Conservation (phyloP, 176 grass and related monocot genomes). For the barley (Hordeum vulgare) region DNA sequence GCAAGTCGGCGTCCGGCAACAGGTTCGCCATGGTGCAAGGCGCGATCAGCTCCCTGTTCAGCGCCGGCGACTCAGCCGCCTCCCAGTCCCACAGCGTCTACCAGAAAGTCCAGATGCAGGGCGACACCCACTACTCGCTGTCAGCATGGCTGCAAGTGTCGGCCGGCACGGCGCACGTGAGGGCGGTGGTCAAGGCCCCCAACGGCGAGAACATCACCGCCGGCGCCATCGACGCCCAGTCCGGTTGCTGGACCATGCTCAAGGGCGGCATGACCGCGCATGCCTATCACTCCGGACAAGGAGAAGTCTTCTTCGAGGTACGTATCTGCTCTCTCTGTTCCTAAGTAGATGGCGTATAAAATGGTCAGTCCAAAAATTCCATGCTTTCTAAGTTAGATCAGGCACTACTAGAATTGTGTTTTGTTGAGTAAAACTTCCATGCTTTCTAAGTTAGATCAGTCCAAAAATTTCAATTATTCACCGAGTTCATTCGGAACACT, state of each 20-base stretch:
- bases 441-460: too few relatives aligned
- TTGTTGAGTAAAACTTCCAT: too few relatives aligned
- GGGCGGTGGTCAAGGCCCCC: conserved; percentile 2
- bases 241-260: conserved; percentile 18
- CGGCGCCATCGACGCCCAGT: not conserved
- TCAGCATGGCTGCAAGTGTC: conserved; percentile 45
- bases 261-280: conserved; percentile 8
- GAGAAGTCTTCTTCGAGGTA: conserved; percentile 15
- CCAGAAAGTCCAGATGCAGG: conserved; percentile 37
- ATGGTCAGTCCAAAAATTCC: too few relatives aligned
- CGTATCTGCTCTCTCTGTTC: too few relatives aligned
- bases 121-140: conserved; percentile 35
- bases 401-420: too few relatives aligned
- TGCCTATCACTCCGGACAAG: not conserved
- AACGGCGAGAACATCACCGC: not conserved
- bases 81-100: conserved; percentile 27
- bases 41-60: not conserved
- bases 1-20: conserved; percentile 29
- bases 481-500: too few relatives aligned
- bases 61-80: not conserved
- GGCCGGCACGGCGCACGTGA: not conserved
- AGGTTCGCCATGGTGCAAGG: conserved; percentile 2
- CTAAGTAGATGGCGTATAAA: too few relatives aligned
- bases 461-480: too few relatives aligned
- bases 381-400: too few relatives aligned